Evolutionary conservation across 768 basidiomycete species (phyloP), one percentile per base, ranked within the genome.

Genomic region (Lentinula sp.): DNA sequence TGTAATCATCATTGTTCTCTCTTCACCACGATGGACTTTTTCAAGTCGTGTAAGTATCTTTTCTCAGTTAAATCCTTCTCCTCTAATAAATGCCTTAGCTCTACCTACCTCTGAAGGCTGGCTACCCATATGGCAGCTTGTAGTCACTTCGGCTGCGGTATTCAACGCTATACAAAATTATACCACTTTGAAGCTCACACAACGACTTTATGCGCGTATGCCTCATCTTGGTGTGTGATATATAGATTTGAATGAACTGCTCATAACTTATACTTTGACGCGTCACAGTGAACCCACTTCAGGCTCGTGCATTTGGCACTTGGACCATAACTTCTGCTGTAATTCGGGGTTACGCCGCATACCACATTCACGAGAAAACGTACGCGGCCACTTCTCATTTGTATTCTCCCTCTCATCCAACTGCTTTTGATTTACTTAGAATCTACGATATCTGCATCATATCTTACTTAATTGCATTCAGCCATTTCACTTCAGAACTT

Each of bases 131-230:
- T 98, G 95, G 94, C 90, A 94, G 73, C 82, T 97, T 57, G 66
- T 95, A 62, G 85, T 95, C 41, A 84, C 93, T 41, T 76, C 79
- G 20, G 81, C 87, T 55, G 91, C 93, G 15, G 61, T 93, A 32
- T 91, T 96, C 79, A 98, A 98, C 78, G 85, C 87, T 2, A 67
- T 85, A 2, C 93, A 97, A 72, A 95, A 91, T 73, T 88, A 92
- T 67, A 64, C 80, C 37, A 93, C 91, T 0, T 79, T 91, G 55
- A 87, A 83, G 63, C 74, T 95, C 65, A 95, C 92, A 42, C 85
- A 86, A 60, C 81, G 80, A 68, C 78, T 98, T 9, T 98, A 98
- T 71, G 81, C 75, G 18, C 71, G 71, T 8, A 72, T 77, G 15
- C 72, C 81, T 12, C 66, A 69, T 13, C 49, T 54, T 39, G 51